A percentile compares a stretch with the other conserved stretches of the same genome.
Evolutionary conservation across 176 grass and related monocot genomes (phyloP).

Genomic region (Carex scoparia): DNA sequence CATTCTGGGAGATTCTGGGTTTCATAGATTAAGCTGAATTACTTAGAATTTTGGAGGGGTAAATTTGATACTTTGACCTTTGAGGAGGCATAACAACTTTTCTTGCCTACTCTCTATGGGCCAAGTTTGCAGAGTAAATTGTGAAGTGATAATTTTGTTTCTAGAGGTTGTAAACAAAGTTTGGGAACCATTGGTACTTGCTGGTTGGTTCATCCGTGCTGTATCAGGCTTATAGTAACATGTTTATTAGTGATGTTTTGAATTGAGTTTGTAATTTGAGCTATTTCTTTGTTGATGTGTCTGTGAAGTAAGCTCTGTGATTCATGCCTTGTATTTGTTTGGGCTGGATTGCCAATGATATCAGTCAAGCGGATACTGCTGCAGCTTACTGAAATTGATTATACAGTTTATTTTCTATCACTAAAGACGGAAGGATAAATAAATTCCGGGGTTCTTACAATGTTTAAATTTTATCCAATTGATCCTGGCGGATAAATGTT

Average conservation of each 20-base stretch:
- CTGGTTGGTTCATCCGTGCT: not conserved
- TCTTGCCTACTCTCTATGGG: not conserved
- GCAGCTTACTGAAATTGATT: not conserved
- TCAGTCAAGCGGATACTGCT: not conserved
- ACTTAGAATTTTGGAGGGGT: not conserved
- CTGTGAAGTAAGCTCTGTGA: not conserved
- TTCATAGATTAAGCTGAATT: not conserved
- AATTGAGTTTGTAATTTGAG: not conserved
- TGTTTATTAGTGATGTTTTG: not conserved
- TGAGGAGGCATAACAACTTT: not conserved
- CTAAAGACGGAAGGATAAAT: not conserved
- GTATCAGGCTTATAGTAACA: not conserved
- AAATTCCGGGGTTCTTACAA: not conserved
- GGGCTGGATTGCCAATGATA: not conserved
- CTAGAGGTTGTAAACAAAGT: not conserved
- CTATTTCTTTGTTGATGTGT: not conserved
- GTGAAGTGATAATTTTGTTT: not conserved
- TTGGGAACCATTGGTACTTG: too few species aligned
- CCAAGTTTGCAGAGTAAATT: conserved; percentile 14
- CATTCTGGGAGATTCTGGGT: not conserved
- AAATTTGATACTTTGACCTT: not conserved
- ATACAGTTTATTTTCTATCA: not conserved
- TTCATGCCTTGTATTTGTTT: not conserved
- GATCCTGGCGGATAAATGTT: not conserved
- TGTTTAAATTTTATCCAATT: not conserved